Conservation (phyloP, 1,284 basidiomycete genomes). For the Cutaneotrichosporon sp. region DNA sequence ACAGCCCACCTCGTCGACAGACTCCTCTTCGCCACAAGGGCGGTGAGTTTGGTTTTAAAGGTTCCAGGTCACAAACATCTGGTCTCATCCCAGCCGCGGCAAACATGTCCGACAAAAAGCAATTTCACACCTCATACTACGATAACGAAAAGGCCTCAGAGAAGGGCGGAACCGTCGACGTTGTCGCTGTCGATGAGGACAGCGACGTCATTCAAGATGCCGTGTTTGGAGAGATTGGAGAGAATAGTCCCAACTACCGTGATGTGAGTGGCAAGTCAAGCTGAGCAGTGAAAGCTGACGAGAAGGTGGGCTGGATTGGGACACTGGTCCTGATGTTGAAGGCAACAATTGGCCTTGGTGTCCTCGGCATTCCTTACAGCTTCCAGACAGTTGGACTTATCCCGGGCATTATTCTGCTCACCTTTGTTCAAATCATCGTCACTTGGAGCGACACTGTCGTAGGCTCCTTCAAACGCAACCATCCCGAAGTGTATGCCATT, state of each 20-base stretch:
- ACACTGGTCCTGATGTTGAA: slow-evolving; percentile 25
- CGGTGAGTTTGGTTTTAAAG: too few relatives aligned
- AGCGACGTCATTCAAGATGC: background rate
- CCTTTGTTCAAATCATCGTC: slow-evolving; percentile 27
- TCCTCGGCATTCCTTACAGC: slow-evolving; percentile 32
- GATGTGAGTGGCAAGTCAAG: background rate
- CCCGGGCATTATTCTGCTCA: slow-evolving; percentile 33
- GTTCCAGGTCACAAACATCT: too few relatives aligned
- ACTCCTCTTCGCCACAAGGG: too few relatives aligned
- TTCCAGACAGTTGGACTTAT: slow-evolving; percentile 30
- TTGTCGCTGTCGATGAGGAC: background rate
- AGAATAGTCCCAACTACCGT: background rate
- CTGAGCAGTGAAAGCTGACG: background rate
- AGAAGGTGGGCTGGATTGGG: slow-evolving; percentile 17
- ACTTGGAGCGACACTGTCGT: slow-evolving; percentile 31
- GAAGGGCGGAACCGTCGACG: background rate
- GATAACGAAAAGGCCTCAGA: background rate
- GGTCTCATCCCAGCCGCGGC: too few relatives aligned
- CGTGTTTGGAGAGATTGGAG: background rate
- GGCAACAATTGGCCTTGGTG: slow-evolving; percentile 37
- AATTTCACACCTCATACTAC: background rate
- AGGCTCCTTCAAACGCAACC: slow-evolving; percentile 35
- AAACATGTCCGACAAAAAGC: too few relatives aligned
- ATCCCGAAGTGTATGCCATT: slow-evolving; percentile 35
- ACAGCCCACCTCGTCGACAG: too few relatives aligned